Evolutionary conservation across 164 flowering plant species (phyloP).

Genomic region (Saururus chinensis): DNA sequence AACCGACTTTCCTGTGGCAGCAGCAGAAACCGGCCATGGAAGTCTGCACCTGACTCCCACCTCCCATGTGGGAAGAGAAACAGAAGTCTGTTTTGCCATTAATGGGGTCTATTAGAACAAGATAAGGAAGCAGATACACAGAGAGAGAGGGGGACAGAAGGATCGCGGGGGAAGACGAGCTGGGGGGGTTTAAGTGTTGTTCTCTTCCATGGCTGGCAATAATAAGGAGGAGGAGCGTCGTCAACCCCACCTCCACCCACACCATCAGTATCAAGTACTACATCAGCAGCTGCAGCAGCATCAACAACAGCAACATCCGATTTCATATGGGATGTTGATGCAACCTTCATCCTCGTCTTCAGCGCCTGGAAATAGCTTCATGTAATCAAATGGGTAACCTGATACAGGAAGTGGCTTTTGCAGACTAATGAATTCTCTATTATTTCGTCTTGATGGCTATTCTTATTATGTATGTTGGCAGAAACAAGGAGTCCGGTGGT

Average conservation of each 20-base stretch:
- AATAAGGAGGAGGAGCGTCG: constrained; percentile 8
- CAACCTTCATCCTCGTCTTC: constrained; percentile 33
- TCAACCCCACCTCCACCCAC: background rate
- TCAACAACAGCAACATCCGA: constrained; percentile 22
- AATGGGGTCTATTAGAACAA: constrained; percentile 14
- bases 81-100: constrained; percentile 24
- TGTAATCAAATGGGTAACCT: constrained; percentile 25
- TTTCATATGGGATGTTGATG: constrained; percentile 57
- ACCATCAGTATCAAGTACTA: constrained; percentile 12
- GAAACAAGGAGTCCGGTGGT: constrained; percentile 44
- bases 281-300: constrained; percentile 5
- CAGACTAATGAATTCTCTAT: background rate
- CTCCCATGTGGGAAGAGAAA: constrained; percentile 1
- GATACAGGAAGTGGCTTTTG: no score
- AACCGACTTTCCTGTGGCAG: constrained; percentile 15
- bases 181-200: no score
- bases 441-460: background rate
- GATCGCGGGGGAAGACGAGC: no score
- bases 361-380: constrained; percentile 34
- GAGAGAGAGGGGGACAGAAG: no score
- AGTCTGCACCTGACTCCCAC: constrained; percentile 7
- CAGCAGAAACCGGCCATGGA: constrained; percentile 10
- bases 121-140: background rate
- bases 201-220: constrained; percentile 26
- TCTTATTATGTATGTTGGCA: constrained; percentile 16